Conservation (phyloP, 2,329 filamentous ascomycete species). For the Cladosporium austrohemisphaericum region DNA sequence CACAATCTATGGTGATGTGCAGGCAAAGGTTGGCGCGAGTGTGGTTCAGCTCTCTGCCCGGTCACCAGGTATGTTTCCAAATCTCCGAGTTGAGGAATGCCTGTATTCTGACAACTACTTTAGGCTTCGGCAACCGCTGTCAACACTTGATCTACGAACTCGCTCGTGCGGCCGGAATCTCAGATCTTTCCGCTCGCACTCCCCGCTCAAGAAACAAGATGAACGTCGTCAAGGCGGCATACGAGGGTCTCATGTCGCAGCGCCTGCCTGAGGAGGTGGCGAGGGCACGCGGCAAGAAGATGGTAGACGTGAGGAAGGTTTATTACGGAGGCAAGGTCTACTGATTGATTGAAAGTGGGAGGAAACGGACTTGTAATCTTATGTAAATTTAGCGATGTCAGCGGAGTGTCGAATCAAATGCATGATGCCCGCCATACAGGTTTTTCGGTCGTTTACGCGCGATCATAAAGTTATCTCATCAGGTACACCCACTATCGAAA, state of each 20-base stretch:
- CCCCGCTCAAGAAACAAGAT: slow-evolving; percentile 88
- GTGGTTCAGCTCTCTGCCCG: slow-evolving; percentile 76
- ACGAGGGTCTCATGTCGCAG: slow-evolving; percentile 78
- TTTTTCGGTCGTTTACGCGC: not conserved
- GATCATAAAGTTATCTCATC: too few relatives aligned
- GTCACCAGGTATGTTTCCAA: slow-evolving; percentile 73
- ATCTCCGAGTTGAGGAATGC: not conserved
- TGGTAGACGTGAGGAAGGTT: slow-evolving; percentile 93
- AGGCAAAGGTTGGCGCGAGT: slow-evolving; percentile 82
- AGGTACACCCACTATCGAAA: too few relatives aligned
- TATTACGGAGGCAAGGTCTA: slow-evolving; percentile 83
- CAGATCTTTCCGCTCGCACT: slow-evolving; percentile 79
- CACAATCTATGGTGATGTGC: slow-evolving; percentile 83
- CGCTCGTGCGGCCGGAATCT: slow-evolving; percentile 79
- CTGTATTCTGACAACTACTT: slow-evolving; percentile 6
- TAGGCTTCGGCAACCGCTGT: slow-evolving; percentile 90
- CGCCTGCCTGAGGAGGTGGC: slow-evolving; percentile 86
- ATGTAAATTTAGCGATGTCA: slow-evolving; percentile 13
- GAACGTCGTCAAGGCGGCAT: slow-evolving; percentile 94
- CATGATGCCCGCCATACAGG: not conserved
- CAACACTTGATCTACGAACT: slow-evolving; percentile 93
- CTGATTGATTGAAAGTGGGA: slow-evolving; percentile 27
- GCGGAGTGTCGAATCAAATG: not conserved
- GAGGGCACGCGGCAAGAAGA: slow-evolving; percentile 82
- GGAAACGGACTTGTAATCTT: slow-evolving; percentile 6